Evolutionary conservation across 2,329 filamentous ascomycete genomes (phyloP), one percentile per base, ranked within the genome.

Genomic region (Sclerotiophoma versabilis): DNA sequence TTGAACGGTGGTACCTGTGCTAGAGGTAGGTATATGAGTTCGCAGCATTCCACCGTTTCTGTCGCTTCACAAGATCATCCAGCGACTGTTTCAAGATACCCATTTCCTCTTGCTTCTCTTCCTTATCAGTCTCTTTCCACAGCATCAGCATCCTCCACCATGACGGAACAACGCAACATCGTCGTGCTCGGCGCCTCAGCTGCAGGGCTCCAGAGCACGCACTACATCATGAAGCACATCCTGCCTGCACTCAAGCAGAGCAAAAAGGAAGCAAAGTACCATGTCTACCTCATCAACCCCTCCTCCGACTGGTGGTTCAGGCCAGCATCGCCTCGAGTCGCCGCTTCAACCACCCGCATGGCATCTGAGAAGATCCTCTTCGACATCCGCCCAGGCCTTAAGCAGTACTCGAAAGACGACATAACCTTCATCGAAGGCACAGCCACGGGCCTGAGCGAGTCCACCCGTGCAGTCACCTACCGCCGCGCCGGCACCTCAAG

Each of bases 261-360:
- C 32, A 66, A 65, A 22, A 49, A 62, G 4, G 63, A 70, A 30
- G 62, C 68, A 43, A 66, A 58, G 50, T 82, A 84, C 66, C 82
- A 83, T 51, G 71, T 87, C 36, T 79, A 80, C 47, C 73, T 86
- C 15, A 76, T 88, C 61, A 80, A 82, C 49, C 82, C 83, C 4
- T 80, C 80, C 12, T 73, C 76, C 4, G 74, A 79, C 33, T 84
- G 81, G 74, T 86, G 77, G 74, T 85, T 78, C 67, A 79, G 79
- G 33, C 71, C 81, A 20, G 83, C 79, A 1, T 79, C 83, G 2
- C 84, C 84, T 0, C 79, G 85, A 27, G 77, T 80, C 32, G 70
- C 84, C 26, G 76, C 79, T 23, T 82, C 81, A 23, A 76, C 80
- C 0, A 68, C 76, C 1, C 74, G 79, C 22, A 76, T 85, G 52